Percentiles rank a stretch among this genome's conserved stretches.
These are phyloP conservation scores for Quercus phellos DNA, from an alignment of 331 rosid species.

Conservation along the genomic window DNA sequence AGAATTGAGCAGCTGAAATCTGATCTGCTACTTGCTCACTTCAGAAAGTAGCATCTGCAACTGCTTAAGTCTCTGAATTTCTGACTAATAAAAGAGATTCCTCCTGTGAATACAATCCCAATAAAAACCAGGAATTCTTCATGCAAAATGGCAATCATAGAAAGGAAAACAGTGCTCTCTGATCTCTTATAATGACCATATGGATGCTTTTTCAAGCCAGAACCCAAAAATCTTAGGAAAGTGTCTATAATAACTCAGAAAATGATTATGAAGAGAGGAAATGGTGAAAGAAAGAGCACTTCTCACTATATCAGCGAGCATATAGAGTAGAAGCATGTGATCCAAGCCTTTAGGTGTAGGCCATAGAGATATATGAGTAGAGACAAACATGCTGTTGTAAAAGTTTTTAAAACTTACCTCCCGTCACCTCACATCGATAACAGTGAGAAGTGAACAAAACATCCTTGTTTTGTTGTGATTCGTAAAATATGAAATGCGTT, in stretches of 20 bases:
- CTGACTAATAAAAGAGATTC: background rate
- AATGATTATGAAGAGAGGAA: too few species aligned
- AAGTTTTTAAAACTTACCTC: background rate
- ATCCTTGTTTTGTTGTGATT: background rate
- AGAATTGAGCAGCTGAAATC: background rate
- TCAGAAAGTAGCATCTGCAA: background rate
- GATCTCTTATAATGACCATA: too few species aligned
- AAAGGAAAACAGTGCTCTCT: too few species aligned
- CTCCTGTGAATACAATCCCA: background rate
- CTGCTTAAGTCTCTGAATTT: background rate
- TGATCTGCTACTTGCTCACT: background rate
- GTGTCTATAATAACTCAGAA: background rate
- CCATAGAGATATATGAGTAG: background rate
- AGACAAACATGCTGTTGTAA: background rate
- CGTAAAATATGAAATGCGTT: background rate
- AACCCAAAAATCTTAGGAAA: conserved; percentile 4
- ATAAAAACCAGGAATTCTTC: background rate
- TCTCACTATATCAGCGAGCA: background rate
- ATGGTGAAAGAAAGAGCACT: too few species aligned
- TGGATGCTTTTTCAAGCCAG: too few species aligned
- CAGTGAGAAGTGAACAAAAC: background rate
- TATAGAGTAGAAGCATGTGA: background rate
- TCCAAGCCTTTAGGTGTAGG: background rate
- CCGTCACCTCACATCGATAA: background rate
- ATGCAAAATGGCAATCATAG: background rate